Conservation (phyloP, 805 yeast genomes). For the Metschnikowia aberdeeniae region DNA sequence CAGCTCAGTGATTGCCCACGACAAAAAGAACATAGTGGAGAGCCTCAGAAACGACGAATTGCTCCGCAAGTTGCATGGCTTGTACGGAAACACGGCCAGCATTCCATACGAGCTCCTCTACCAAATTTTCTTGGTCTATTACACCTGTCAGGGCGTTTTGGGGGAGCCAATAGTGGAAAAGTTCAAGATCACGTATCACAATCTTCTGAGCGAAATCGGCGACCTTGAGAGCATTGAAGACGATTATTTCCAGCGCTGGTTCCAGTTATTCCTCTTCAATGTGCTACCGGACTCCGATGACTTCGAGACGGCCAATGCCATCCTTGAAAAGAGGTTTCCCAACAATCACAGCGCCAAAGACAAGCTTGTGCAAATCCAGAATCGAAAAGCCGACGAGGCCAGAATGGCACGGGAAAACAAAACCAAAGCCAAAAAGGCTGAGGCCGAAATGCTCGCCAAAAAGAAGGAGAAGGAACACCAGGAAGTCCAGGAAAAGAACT, state of each 20-base stretch:
- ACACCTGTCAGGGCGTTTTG: slow-evolving; percentile 21
- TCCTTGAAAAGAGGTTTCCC: slow-evolving; percentile 18
- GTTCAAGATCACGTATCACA: slow-evolving; percentile 14
- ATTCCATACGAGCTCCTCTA: slow-evolving; percentile 33
- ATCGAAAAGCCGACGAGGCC: slow-evolving; percentile 5
- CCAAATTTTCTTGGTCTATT: slow-evolving; percentile 28
- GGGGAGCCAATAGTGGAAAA: slow-evolving; percentile 8
- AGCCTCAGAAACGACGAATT: slow-evolving; percentile 18
- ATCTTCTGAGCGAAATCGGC: slow-evolving; percentile 6
- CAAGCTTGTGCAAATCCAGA: slow-evolving; percentile 15
- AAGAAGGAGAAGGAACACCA: slow-evolving; percentile 13
- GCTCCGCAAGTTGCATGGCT: slow-evolving; percentile 14
- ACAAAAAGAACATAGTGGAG: slow-evolving; percentile 10
- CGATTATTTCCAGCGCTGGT: slow-evolving; percentile 20
- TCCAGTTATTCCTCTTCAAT: slow-evolving; percentile 33
- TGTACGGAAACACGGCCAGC: slow-evolving; percentile 19
- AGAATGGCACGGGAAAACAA: slow-evolving; percentile 7
- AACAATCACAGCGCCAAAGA: slow-evolving; percentile 7
- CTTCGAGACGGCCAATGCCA: slow-evolving; percentile 24
- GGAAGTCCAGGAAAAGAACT: slow-evolving; percentile 20
- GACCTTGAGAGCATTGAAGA: slow-evolving; percentile 9
- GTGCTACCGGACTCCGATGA: slow-evolving; percentile 30
- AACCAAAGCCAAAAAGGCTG: slow-evolving; percentile 15
- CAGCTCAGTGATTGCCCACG: slow-evolving; percentile 4
- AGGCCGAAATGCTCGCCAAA: slow-evolving; percentile 20